phyloP scores from a whole-genome alignment of 495 filamentous ascomycete species.

The Emericellopsis terricola region DNA sequence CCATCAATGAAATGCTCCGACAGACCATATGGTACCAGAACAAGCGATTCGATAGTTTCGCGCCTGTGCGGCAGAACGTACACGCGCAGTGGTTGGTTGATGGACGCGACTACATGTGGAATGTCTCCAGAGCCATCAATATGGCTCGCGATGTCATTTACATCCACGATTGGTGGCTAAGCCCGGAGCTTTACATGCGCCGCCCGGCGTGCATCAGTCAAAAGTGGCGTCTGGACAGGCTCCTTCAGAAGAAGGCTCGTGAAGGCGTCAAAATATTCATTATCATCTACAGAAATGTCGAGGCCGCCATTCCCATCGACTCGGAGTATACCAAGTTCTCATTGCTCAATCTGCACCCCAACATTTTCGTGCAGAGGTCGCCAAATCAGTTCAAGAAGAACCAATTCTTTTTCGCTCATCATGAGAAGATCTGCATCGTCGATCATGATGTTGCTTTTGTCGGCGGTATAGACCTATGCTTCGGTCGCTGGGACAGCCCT shows the following conservation, averaged over 20 bases:
- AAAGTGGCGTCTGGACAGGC: slow-evolving; percentile 90
- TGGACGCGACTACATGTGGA: slow-evolving; percentile 98
- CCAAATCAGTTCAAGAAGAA: slow-evolving; percentile 97
- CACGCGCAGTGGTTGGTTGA: slow-evolving; percentile 97
- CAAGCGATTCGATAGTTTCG: slow-evolving; percentile 87
- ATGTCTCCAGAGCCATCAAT: slow-evolving; percentile 88
- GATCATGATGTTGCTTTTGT: slow-evolving; percentile 95
- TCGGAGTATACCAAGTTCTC: slow-evolving; percentile 99
- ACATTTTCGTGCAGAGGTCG: slow-evolving; percentile 87
- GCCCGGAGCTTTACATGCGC: slow-evolving; percentile 90
- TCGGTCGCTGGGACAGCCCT: slow-evolving; percentile 93
- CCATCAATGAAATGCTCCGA: slow-evolving; percentile 65
- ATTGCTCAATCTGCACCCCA: slow-evolving; percentile 85
- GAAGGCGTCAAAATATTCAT: slow-evolving; percentile 98
- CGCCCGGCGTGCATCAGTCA: slow-evolving; percentile 92
- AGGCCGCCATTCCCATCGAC: slow-evolving; percentile 93
- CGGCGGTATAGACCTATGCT: slow-evolving; percentile 92
- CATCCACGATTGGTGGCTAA: slow-evolving; percentile 99
- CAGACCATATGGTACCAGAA: slow-evolving; percentile 63
- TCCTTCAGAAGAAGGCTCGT: slow-evolving; percentile 83
- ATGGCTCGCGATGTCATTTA: slow-evolving; percentile 98
- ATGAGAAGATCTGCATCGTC: slow-evolving; percentile 91
- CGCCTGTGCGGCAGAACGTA: slow-evolving; percentile 68
- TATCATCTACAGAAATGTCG: slow-evolving; percentile 96
- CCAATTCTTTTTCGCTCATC: slow-evolving; percentile 99